Evolutionary conservation across 2,329 filamentous ascomycete species (phyloP), one percentile per base, ranked within the genome.

Genomic region (Fusarium lyarnte): DNA sequence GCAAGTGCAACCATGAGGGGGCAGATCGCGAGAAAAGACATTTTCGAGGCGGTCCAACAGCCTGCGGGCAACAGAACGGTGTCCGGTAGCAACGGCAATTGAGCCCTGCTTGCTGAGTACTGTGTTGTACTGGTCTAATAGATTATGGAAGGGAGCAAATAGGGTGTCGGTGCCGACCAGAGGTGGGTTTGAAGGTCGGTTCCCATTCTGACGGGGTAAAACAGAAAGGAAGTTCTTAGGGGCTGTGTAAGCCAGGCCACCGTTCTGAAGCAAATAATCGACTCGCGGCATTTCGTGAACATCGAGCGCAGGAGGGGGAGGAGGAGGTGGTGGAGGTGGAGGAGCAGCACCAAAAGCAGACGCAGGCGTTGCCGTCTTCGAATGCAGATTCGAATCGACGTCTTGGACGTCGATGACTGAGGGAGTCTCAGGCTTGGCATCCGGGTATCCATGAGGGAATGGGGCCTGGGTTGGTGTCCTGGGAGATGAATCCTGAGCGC

Each of bases 21-120:
- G 95, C 39, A 99, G 91, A 78, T 98, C 95, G 66, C 96, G 89
- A 5, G 94, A 95, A 82, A 99, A 98, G 13, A 99, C 94, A 63
- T 95, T 94, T 79, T 98, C 95, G 8, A 99, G 86, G 41, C 96
- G 90, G 82, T 99, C 95, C 9, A 98, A 87, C 29, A 98, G 84
- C 57, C 95, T 90, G 9, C 96, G 91, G 7, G 96, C 96, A n/a
- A 98, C 93, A 1, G 95, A 98, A 59, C 94, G 91, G 81, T 98
- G 97, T 10, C 96, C 96, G 0, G 95, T 98, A 21, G 96, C 96
- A 4, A 98, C 96, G 5, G 96, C 96, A 9, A 99, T 85, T 1
- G 95, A 98, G 7, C 96, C 96, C 75, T 93, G 94, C 70, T 92
- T 94, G 45, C 88, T 85, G 70, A 98, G 87, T 8, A 99, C 95